These are phyloP conservation scores for Kalaharituber pfeilii DNA, from an alignment of 2,329 filamentous ascomycete species.

Conservation along the genomic window DNA sequence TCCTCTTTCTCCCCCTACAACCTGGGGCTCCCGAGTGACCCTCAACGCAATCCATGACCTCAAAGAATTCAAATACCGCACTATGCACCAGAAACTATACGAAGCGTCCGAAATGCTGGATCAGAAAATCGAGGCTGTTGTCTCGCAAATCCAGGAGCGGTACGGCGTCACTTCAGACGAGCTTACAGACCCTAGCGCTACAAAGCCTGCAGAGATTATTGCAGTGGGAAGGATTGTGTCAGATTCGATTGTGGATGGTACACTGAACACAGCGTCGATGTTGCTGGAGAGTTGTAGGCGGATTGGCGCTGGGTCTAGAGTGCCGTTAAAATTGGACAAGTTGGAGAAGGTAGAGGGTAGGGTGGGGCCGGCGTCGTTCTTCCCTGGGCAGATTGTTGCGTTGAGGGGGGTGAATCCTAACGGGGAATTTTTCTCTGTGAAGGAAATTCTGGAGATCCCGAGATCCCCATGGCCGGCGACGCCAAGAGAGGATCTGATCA, in stretches of 20 bases:
- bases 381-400: conserved; percentile 86
- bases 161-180: conserved; percentile 59
- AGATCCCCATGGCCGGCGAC: conserved; percentile 60
- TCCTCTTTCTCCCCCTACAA: conserved; percentile 48
- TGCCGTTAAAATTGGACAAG: conserved; percentile 59
- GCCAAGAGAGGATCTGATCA: conserved; percentile 44
- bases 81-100: conserved; percentile 84
- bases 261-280: conserved; percentile 66
- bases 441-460: conserved; percentile 57
- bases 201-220: conserved; percentile 61
- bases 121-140: conserved; percentile 85
- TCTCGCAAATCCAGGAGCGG: conserved; percentile 52
- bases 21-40: conserved; percentile 55
- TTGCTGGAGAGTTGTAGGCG: conserved; percentile 76
- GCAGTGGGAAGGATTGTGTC: conserved; percentile 84
- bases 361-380: conserved; percentile 63
- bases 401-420: conserved; percentile 73
- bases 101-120: conserved; percentile 87
- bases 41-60: conserved; percentile 73
- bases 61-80: conserved; percentile 80
- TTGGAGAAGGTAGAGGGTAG: conserved; percentile 27
- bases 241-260: conserved; percentile 60
- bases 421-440: conserved; percentile 64
- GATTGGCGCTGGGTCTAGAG: conserved; percentile 62
- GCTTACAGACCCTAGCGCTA: conserved; percentile 72